These are phyloP conservation scores for Asterella californica DNA, from an alignment of 225 moss, liverwort and hornwort species.

Conservation along the genomic window DNA sequence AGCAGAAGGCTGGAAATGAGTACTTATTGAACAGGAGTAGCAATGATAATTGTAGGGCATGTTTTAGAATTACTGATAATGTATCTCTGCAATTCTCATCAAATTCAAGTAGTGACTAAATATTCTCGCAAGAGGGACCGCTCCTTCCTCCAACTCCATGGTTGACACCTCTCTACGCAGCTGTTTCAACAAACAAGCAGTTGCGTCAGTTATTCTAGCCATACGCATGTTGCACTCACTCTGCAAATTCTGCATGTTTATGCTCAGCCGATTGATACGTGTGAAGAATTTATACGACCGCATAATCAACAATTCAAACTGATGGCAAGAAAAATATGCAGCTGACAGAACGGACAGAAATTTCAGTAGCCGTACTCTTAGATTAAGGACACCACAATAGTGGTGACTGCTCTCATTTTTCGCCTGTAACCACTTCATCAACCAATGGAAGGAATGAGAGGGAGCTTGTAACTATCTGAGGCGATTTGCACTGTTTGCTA, in stretches of 20 bases:
- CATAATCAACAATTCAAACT: not conserved
- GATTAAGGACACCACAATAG: not conserved
- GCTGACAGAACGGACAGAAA: not conserved
- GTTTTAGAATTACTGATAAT: conserved; percentile 46
- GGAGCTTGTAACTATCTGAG: no score
- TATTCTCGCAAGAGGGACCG: conserved; percentile 75
- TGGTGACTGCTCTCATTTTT: not conserved
- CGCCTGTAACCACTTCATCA: not conserved
- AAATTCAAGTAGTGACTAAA: conserved; percentile 85
- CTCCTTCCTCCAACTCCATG: conserved; percentile 85
- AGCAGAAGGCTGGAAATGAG: no score
- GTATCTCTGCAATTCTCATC: conserved; percentile 90
- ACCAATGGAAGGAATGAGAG: no score
- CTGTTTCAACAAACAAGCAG: conserved; percentile 63
- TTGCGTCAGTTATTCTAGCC: conserved; percentile 68
- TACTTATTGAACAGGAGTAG: not conserved
- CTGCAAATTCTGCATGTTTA: conserved; percentile 20
- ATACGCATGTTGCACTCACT: conserved; percentile 85
- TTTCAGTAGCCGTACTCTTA: not conserved
- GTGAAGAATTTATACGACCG: no score
- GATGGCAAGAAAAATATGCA: not conserved
- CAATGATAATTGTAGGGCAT: not conserved
- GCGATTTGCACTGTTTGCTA: not conserved
- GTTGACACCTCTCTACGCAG: conserved; percentile 63
- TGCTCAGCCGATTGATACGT: not conserved